These are phyloP conservation scores for Candida methanosorbosa DNA, from an alignment of 805 yeast species.

Conservation along the genomic window DNA sequence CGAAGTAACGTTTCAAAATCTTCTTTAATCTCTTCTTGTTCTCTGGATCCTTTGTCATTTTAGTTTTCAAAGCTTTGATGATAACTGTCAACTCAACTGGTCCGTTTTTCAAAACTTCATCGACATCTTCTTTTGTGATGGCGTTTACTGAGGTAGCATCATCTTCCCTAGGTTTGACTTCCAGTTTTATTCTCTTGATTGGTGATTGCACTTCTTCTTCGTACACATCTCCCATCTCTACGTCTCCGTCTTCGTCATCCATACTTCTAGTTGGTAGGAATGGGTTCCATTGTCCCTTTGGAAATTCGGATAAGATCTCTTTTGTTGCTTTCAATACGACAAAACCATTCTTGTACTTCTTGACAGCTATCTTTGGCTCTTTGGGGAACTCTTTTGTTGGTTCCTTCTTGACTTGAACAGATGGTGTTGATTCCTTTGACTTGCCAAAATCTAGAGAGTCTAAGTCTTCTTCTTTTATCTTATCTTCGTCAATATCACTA, in stretches of 20 bases:
- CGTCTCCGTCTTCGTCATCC: slow-evolving; percentile 6
- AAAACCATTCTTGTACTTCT: slow-evolving; percentile 37
- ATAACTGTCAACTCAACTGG: slow-evolving; percentile 48
- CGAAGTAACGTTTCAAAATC: slow-evolving; percentile 19
- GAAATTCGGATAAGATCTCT: slow-evolving; percentile 54
- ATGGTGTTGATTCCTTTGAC: slow-evolving; percentile 2
- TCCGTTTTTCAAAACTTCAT: slow-evolving; percentile 46
- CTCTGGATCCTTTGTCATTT: slow-evolving; percentile 54
- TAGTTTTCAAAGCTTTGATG: slow-evolving; percentile 49
- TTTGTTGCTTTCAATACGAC: slow-evolving; percentile 60
- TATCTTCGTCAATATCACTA: slow-evolving; percentile 48
- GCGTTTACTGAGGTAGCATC: slow-evolving; percentile 10
- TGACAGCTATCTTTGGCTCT: slow-evolving; percentile 28
- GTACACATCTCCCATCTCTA: no score
- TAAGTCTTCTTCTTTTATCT: slow-evolving; percentile 26
- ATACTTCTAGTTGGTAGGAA: slow-evolving; percentile 28
- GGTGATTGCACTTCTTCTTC: no score
- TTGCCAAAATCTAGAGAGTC: slow-evolving; percentile 28
- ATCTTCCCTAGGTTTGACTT: slow-evolving; percentile 16
- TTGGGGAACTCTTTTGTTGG: slow-evolving; percentile 6
- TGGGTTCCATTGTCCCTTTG: slow-evolving; percentile 83
- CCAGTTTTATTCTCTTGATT: slow-evolving; percentile 21
- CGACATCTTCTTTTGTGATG: slow-evolving; percentile 67
- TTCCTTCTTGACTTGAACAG: slow-evolving; percentile 7
- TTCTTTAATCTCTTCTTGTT: slow-evolving; percentile 52